Conservation (phyloP, 2,329 filamentous ascomycete genomes). For the Parafenestella ontariensis region DNA sequence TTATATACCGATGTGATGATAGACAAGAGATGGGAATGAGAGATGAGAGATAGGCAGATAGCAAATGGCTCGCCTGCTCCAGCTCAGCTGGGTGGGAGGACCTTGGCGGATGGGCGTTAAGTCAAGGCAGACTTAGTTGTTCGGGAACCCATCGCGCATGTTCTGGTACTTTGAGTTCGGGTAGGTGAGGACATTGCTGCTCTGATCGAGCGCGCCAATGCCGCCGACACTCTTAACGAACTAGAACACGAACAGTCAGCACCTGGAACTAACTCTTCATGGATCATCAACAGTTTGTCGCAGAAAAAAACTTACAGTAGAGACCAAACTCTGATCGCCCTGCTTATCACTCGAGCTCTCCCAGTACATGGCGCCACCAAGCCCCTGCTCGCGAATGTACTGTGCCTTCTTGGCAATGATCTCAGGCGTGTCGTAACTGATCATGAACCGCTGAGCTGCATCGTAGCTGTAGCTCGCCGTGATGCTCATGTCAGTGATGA, state of each 20-base stretch:
- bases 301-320: constrained; percentile 33
- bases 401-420: constrained; percentile 38
- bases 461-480: constrained; percentile 46
- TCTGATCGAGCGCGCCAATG: constrained; percentile 56
- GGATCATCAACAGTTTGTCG: not conserved
- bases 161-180: constrained; percentile 76
- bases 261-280: not conserved
- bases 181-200: constrained; percentile 67
- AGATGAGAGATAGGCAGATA: too few relatives aligned
- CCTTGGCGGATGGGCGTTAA: too few relatives aligned
- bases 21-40: too few relatives aligned
- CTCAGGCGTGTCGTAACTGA: constrained; percentile 45
- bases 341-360: constrained; percentile 44
- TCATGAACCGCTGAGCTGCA: constrained; percentile 26
- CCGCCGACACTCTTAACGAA: constrained; percentile 66
- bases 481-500: constrained; percentile 28
- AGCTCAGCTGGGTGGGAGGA: too few relatives aligned
- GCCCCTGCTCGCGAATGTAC: constrained; percentile 31
- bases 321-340: constrained; percentile 39
- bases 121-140: constrained; percentile 21
- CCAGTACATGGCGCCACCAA: constrained; percentile 51
- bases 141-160: constrained; percentile 47
- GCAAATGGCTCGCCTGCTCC: too few relatives aligned
- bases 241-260: constrained; percentile 22
- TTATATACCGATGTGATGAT: too few relatives aligned